Evolutionary conservation across 306 rosid genomes (phyloP).

Genomic region (Myrica gale): DNA sequence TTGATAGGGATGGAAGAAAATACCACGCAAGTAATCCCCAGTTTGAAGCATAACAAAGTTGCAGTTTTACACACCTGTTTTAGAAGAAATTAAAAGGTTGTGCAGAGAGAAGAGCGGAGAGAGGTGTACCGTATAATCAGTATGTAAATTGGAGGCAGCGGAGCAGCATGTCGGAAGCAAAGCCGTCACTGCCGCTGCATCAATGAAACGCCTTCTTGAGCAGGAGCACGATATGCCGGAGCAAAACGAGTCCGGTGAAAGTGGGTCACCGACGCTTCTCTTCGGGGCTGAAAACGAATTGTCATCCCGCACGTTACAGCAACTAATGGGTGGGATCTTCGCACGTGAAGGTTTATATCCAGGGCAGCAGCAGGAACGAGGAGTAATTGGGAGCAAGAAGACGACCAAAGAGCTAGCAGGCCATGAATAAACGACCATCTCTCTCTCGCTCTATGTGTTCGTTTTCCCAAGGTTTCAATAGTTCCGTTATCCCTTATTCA

Average conservation of each 20-base stretch:
- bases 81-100: background rate
- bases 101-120: background rate
- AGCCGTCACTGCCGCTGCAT: conserved; percentile 47
- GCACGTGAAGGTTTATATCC: conserved; percentile 15
- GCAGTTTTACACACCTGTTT: background rate
- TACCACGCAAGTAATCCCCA: no score
- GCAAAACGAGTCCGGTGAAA: conserved; percentile 21
- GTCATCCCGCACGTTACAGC: background rate
- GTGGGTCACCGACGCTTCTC: conserved; percentile 23
- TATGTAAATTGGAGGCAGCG: conserved; percentile 36
- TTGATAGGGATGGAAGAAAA: no score
- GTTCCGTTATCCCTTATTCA: background rate
- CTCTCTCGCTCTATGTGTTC: background rate
- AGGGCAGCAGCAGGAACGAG: background rate
- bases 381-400: conserved; percentile 8
- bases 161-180: conserved; percentile 45
- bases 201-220: conserved; percentile 65
- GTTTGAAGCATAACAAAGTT: no score
- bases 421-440: background rate
- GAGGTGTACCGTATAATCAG: conserved; percentile 53
- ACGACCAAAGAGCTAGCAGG: background rate
- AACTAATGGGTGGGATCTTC: background rate
- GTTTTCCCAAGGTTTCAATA: background rate
- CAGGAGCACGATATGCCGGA: conserved; percentile 48
- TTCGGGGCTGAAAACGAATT: conserved; percentile 12